Evolutionary conservation across 2,329 filamentous ascomycete species (phyloP), one percentile per base, ranked within the genome.

Genomic region (Akanthomyces dipterigenus): DNA sequence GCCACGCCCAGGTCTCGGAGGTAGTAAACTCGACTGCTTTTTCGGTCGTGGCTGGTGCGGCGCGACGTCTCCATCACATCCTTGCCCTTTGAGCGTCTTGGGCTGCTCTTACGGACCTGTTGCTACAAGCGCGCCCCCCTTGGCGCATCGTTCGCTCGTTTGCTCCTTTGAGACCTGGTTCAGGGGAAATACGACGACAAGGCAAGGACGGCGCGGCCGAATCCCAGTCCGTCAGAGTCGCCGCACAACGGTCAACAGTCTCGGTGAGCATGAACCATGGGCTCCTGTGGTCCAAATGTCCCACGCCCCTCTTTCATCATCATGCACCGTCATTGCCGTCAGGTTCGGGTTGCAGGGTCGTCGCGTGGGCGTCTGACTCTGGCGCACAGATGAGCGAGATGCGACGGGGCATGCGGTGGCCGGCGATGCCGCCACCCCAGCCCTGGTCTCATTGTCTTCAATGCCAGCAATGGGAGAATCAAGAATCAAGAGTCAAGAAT

Each of bases 261-360:
- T 59, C 46, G 56, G 56, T 59, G 56, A 59, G 56, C 34, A 59
- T 42, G 34, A 51, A 50, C 55, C 55, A 40, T 58, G 54, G 54
- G 20, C n/a, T 42, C 42, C 12, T 38, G 14, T 46, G 31, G 5
- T 22, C 45, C 43, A 38, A 58, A 49, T 42, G 28, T 49, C 22
- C 43, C 43, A 28, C 31, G 12, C 24, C 40, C 26, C 54, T n/a
- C 14, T 14, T 9, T 26, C 16, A n/a, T 20, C 8, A 6, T 40
- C 9, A 16, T 18, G 16, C 40, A 24, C 36, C 9, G 7, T 55
- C 40, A 11, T 55, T 12, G 45, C 24, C 31, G n/a, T 26, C 28
- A 22, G 12, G 14, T 56, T 5, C 28, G 7, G 54, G 14, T 34
- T 55, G 31, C 55, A 49, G 34, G 54, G 54, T 46, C 28, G 28